Conservation (phyloP, 352 stramenopile species). For the Phytophthora ramorum region DNA sequence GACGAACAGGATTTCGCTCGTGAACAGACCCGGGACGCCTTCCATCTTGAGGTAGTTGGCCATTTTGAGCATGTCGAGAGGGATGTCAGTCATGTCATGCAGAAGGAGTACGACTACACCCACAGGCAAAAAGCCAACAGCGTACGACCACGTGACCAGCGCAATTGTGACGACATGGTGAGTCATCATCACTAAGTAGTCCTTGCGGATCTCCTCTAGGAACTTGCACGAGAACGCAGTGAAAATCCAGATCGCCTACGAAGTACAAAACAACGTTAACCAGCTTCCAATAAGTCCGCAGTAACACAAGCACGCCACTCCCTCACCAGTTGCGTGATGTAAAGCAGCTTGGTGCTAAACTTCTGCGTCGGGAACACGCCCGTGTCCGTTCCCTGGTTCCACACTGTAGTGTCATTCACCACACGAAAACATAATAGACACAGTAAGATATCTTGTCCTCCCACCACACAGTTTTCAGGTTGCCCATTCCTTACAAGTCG, state of each 20-base stretch:
- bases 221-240: constrained; percentile 91
- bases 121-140: constrained; percentile 80
- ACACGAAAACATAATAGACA: not conserved
- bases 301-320: not conserved
- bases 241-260: constrained; percentile 89
- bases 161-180: constrained; percentile 90
- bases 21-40: constrained; percentile 69
- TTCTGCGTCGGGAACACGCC: constrained; percentile 84
- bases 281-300: not conserved
- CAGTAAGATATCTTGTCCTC: constrained; percentile 6
- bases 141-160: constrained; percentile 87
- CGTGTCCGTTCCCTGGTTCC: constrained; percentile 74
- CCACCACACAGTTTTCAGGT: not conserved
- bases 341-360: constrained; percentile 83
- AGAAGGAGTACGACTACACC: constrained; percentile 86
- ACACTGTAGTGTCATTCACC: constrained; percentile 50
- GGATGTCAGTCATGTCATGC: constrained; percentile 90
- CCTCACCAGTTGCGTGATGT: constrained; percentile 82
- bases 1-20: constrained; percentile 80
- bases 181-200: constrained; percentile 92
- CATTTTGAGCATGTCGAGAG: constrained; percentile 91
- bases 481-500: constrained; percentile 52
- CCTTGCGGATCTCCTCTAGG: constrained; percentile 88
- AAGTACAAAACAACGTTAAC: not conserved
- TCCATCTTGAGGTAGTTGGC: constrained; percentile 91